Conservation (phyloP, 805 yeast species). For the Candida verbasci region DNA sequence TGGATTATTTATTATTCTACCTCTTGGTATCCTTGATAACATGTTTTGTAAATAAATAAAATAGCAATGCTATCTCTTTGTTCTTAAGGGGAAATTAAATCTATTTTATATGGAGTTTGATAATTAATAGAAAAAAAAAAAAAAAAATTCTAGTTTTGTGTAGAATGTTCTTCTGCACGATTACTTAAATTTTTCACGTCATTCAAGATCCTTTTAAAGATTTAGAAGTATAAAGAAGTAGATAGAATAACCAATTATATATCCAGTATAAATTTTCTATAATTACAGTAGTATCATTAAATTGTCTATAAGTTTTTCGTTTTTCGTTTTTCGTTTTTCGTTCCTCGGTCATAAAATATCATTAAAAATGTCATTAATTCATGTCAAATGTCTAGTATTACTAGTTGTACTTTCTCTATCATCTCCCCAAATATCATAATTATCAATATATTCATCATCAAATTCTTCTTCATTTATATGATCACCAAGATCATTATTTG, state of each 20-base stretch:
- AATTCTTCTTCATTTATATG: conserved; percentile 14
- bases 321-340: no score
- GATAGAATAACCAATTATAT: not conserved
- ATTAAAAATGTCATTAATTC: not conserved
- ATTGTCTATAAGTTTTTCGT: no score
- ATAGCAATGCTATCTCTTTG: not conserved
- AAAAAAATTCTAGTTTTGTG: not conserved
- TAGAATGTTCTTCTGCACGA: not conserved
- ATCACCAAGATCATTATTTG: no score
- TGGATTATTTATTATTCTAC: not conserved
- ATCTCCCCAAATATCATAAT: conserved; percentile 19
- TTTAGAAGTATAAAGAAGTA: not conserved
- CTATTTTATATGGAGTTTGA: no score
- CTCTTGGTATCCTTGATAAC: conserved; percentile 3
- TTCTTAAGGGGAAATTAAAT: not conserved
- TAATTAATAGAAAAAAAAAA: no score
- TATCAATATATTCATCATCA: conserved; percentile 24
- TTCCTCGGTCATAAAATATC: not conserved
- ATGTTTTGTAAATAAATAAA: not conserved
- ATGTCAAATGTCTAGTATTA: not conserved
- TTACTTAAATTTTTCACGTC: not conserved
- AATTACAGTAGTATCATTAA: no score
- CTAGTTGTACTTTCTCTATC: conserved; percentile 9
- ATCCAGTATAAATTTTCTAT: no score
- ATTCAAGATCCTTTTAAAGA: no score